Conservation (phyloP, 2,329 filamentous ascomycete species). For the Pestalotiopsis fici region DNA sequence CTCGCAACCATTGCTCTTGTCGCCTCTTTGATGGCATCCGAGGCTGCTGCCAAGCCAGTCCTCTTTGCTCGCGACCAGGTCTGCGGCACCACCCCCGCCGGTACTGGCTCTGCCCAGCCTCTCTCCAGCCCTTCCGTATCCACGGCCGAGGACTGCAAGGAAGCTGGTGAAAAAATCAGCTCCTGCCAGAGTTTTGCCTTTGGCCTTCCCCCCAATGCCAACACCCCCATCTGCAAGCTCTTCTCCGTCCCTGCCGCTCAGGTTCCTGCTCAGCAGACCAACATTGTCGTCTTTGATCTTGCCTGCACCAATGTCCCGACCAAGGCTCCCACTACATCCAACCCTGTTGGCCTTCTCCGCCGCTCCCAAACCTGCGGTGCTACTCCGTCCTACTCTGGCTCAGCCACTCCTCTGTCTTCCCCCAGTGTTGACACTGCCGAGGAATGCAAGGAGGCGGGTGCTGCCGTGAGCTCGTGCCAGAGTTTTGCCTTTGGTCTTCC, state of each 20-base stretch:
- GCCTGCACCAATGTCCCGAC: slow-evolving; percentile 12
- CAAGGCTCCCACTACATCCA: slow-evolving; percentile 6
- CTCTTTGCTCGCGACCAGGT: not conserved
- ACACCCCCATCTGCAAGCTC: slow-evolving; percentile 11
- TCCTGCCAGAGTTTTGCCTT: slow-evolving; percentile 13
- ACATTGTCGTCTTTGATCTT: slow-evolving; percentile 13
- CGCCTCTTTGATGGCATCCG: slow-evolving; percentile 6
- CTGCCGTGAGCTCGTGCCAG: slow-evolving; percentile 10
- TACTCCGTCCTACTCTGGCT: not conserved
- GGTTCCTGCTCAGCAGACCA: slow-evolving; percentile 12
- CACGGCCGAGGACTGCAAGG: slow-evolving; percentile 10
- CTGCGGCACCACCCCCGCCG: slow-evolving; percentile 5
- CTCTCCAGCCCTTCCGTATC: not conserved
- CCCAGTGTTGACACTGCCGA: slow-evolving; percentile 3
- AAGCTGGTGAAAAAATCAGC: slow-evolving; percentile 1
- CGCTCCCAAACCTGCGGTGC: slow-evolving; percentile 3
- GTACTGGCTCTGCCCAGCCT: not conserved
- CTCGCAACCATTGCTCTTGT: slow-evolving; percentile 9
- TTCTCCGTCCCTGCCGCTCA: slow-evolving; percentile 11
- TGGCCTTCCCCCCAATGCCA: slow-evolving; percentile 8
- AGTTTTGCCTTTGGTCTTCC: slow-evolving; percentile 11
- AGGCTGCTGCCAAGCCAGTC: not conserved
- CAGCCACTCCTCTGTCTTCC: not conserved
- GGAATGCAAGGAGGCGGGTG: slow-evolving; percentile 9
- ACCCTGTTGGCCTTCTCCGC: not conserved